A percentile compares a stretch with the other conserved stretches of the same genome.
Evolutionary conservation across 805 yeast species (phyloP).

Genomic region (Wickerhamomyces chaumierensis): DNA sequence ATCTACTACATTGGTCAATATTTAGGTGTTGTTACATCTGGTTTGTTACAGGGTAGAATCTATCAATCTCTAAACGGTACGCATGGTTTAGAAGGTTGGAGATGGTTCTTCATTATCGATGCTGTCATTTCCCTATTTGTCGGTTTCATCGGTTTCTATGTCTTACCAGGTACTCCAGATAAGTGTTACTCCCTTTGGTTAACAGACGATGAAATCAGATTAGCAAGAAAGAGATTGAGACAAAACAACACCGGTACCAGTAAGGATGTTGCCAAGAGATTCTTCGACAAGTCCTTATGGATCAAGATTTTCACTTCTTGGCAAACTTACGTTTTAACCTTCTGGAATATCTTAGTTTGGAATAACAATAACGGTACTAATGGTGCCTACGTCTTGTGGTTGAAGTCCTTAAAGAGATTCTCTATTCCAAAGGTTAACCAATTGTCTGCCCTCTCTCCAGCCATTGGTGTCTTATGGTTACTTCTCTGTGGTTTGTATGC

Average conservation of each 20-base stretch:
- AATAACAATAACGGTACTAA: slow-evolving; percentile 37
- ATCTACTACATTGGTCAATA: slow-evolving; percentile 52
- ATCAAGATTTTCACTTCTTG: slow-evolving; percentile 38
- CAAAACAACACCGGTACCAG: slow-evolving; percentile 23
- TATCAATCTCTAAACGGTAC: slow-evolving; percentile 29
- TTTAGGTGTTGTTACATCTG: slow-evolving; percentile 49
- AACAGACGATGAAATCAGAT: slow-evolving; percentile 44
- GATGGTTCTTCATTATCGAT: slow-evolving; percentile 59
- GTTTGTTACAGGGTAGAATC: slow-evolving; percentile 44
- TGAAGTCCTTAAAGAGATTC: slow-evolving; percentile 31
- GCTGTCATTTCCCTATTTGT: slow-evolving; percentile 37
- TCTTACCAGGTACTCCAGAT: slow-evolving; percentile 58
- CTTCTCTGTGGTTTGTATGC: slow-evolving; percentile 6
- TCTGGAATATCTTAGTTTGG: slow-evolving; percentile 48
- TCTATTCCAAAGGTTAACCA: slow-evolving; percentile 28
- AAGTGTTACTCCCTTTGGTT: slow-evolving; percentile 41
- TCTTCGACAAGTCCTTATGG: slow-evolving; percentile 39
- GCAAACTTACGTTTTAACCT: slow-evolving; percentile 43
- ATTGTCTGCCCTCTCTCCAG: slow-evolving; percentile 29
- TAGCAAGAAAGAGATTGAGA: slow-evolving; percentile 35
- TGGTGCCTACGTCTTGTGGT: slow-evolving; percentile 35
- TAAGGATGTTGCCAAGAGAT: slow-evolving; percentile 12
- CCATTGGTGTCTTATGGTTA: slow-evolving; percentile 16
- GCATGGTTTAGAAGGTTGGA: slow-evolving; percentile 45
- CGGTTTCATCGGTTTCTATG: slow-evolving; percentile 16